Evolutionary conservation across 192 early-diverging fungal genomes (phyloP).

Genomic region (Chytriomyces sp.): DNA sequence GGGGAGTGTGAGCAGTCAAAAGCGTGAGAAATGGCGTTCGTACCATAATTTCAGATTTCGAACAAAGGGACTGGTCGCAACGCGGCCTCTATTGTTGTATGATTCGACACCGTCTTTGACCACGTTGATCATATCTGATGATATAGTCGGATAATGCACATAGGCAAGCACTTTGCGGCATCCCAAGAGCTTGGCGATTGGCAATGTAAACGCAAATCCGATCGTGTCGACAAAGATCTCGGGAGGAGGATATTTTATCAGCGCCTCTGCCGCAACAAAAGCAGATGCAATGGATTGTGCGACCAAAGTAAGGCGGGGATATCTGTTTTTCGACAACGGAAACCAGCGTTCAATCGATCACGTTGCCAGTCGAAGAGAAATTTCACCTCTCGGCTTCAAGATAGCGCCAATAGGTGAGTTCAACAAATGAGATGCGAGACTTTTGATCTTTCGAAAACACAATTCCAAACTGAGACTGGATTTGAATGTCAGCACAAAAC

Average conservation of each 20-base stretch:
- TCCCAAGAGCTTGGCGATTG: slow-evolving; percentile 68
- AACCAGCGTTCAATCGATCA: no score
- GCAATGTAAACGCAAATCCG: slow-evolving; percentile 95
- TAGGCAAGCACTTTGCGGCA: slow-evolving; percentile 74
- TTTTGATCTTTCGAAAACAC: slow-evolving; percentile 74
- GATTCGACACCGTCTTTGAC: slow-evolving; percentile 66
- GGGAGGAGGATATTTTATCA: slow-evolving; percentile 63
- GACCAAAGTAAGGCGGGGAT: slow-evolving; percentile 81
- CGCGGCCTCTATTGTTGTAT: slow-evolving; percentile 68
- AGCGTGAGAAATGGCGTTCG: background rate
- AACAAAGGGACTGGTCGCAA: slow-evolving; percentile 64
- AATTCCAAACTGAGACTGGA: slow-evolving; percentile 44
- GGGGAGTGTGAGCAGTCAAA: background rate
- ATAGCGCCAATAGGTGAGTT: slow-evolving; percentile 66
- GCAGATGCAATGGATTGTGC: slow-evolving; percentile 86
- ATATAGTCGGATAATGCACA: slow-evolving; percentile 95
- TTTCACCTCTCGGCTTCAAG: slow-evolving; percentile 71
- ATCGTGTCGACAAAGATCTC: slow-evolving; percentile 94
- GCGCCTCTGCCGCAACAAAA: slow-evolving; percentile 74
- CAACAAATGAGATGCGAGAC: slow-evolving; percentile 65
- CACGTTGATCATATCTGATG: slow-evolving; percentile 84
- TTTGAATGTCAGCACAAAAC: background rate
- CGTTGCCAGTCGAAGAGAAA: background rate
- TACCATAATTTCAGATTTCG: slow-evolving; percentile 67
- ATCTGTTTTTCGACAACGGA: slow-evolving; percentile 49